These are phyloP conservation scores for Tetrahymena borealis DNA, from an alignment of 73 alveolate genomes.

Conservation along the genomic window DNA sequence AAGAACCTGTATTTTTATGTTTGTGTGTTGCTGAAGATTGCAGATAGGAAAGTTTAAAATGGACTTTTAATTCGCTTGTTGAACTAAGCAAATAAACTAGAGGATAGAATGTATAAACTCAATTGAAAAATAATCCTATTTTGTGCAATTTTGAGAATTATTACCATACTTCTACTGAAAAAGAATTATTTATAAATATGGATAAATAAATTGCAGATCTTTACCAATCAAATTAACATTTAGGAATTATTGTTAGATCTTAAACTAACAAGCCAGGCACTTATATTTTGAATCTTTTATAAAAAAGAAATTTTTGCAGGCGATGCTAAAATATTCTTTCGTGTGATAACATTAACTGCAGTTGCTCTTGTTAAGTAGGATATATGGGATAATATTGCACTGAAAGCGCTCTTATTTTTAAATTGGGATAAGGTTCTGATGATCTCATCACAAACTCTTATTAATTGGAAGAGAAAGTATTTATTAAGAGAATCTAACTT, in stretches of 20 bases:
- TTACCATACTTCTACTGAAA: background rate
- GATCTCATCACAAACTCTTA: background rate
- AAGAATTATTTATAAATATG: background rate
- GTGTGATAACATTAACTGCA: background rate
- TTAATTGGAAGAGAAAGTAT: background rate
- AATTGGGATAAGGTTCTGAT: background rate
- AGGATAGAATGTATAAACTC: background rate
- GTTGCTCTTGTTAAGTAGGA: background rate
- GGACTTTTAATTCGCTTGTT: background rate
- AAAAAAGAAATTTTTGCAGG: background rate
- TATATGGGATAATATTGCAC: background rate
- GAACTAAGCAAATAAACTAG: background rate
- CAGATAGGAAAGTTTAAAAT: background rate
- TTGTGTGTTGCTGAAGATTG: background rate
- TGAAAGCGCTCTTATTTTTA: background rate
- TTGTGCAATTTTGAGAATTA: background rate
- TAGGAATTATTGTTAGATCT: background rate
- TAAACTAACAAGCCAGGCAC: background rate
- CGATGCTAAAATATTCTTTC: background rate
- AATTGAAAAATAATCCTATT: background rate
- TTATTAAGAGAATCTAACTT: background rate
- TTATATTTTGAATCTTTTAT: background rate
- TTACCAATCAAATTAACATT: background rate
- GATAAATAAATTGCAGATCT: background rate
- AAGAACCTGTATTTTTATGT: background rate